These are phyloP conservation scores for Themeda triandra DNA, from an alignment of 176 grass and related monocot species.

Conservation along the genomic window DNA sequence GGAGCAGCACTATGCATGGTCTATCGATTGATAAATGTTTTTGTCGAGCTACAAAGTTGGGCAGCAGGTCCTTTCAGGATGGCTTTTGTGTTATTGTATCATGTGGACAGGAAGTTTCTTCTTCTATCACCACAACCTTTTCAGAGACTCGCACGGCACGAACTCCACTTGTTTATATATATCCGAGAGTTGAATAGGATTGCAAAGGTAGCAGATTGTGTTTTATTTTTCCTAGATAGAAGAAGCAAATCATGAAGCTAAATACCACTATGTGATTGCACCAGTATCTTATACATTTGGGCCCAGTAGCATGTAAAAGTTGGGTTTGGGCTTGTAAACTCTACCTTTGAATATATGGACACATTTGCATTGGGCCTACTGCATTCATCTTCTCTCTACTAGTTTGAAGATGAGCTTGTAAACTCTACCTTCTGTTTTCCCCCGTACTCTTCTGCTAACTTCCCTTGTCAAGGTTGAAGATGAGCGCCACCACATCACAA, in stretches of 20 bases:
- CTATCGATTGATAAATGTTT: background rate
- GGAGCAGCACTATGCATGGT: background rate
- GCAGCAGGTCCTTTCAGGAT: background rate
- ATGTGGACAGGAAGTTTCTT: slow-evolving; percentile 16
- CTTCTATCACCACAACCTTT: background rate
- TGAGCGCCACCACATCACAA: too few relatives aligned
- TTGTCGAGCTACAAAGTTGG: background rate
- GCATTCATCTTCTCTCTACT: background rate
- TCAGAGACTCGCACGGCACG: background rate
- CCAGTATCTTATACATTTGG: background rate
- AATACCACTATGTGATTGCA: background rate
- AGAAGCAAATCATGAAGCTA: background rate
- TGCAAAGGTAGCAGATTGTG: background rate
- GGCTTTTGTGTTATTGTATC: background rate
- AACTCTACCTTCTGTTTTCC: too few relatives aligned
- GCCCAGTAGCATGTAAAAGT: background rate
- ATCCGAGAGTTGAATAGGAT: background rate
- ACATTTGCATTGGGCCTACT: background rate
- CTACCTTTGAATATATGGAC: background rate
- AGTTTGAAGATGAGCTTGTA: too few relatives aligned
- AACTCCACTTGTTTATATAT: background rate
- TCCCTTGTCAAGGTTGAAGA: too few relatives aligned
- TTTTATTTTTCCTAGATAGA: background rate
- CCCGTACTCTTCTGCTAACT: too few relatives aligned
- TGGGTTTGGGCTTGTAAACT: background rate